Conservation (phyloP, 2,329 filamentous ascomycete genomes). For the Coniosporium tulheliwenetii region DNA sequence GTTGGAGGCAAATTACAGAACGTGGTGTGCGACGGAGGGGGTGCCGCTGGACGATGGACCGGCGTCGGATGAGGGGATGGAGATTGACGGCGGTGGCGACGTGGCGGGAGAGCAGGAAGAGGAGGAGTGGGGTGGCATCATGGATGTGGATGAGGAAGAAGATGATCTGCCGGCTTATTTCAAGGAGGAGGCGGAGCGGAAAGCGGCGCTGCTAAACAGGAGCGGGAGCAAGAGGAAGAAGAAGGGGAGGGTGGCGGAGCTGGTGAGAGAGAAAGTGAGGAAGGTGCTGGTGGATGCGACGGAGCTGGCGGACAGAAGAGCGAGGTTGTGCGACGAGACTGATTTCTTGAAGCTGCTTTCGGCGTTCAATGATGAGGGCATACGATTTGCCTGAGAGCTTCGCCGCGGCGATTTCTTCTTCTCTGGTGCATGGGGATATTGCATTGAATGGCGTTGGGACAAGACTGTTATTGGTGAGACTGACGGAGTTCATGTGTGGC, state of each 20-base stretch:
- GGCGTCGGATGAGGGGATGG: conserved; percentile 25
- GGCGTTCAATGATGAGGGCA: conserved; percentile 81
- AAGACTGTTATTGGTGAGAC: no score
- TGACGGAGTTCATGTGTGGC: no score
- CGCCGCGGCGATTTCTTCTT: no score
- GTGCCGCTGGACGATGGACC: conserved; percentile 58
- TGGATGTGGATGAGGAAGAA: conserved; percentile 40
- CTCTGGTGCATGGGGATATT: no score
- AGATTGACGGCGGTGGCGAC: conserved; percentile 25
- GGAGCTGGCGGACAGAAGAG: conserved; percentile 62
- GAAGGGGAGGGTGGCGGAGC: conserved; percentile 63
- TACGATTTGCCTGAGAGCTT: conserved; percentile 58
- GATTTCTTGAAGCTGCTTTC: conserved; percentile 73
- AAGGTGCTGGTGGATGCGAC: conserved; percentile 73
- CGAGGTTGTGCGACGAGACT: conserved; percentile 79
- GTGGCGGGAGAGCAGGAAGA: conserved; percentile 21
- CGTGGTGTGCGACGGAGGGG: conserved; percentile 79
- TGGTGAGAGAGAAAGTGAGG: conserved; percentile 76
- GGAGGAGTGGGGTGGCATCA: conserved; percentile 32
- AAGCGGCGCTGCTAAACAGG: conserved; percentile 34
- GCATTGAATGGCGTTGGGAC: no score
- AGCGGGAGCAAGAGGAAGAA: conserved; percentile 42
- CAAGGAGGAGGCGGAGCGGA: conserved; percentile 43
- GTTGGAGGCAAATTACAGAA: conserved; percentile 76
- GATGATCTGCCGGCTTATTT: conserved; percentile 77